These are phyloP conservation scores for Asparagopsis taxiformis DNA, from an alignment of 31 red algal genomes.

Conservation along the genomic window DNA sequence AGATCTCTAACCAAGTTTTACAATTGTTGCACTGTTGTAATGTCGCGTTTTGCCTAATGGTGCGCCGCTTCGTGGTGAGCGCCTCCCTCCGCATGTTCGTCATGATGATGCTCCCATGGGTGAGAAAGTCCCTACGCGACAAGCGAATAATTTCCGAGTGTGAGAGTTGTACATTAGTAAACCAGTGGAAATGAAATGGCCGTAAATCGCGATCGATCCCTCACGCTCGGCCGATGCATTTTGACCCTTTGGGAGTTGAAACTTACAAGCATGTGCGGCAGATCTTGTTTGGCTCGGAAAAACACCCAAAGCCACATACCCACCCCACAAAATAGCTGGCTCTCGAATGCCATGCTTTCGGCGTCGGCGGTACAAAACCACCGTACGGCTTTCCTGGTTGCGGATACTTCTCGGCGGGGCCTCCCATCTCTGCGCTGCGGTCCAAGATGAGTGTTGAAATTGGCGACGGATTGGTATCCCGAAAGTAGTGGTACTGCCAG, in stretches of 20 bases:
- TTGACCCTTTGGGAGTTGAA: not conserved
- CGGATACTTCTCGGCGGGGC: slow-evolving; percentile 20
- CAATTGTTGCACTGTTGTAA: too few species aligned
- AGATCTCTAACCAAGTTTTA: too few species aligned
- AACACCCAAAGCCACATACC: slow-evolving; percentile 78
- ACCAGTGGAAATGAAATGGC: too few species aligned
- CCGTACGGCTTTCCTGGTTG: slow-evolving; percentile 46
- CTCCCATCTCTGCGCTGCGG: slow-evolving; percentile 2
- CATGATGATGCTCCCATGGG: slow-evolving; percentile 59
- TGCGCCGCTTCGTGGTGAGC: slow-evolving; percentile 11
- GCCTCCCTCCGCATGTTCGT: slow-evolving; percentile 3
- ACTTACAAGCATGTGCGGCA: slow-evolving; percentile 84
- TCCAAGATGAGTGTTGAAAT: not conserved
- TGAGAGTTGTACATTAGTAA: too few species aligned
- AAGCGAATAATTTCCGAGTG: too few species aligned
- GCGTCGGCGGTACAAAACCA: slow-evolving; percentile 37
- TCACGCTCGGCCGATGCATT: not conserved
- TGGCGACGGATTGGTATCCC: too few species aligned
- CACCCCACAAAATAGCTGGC: slow-evolving; percentile 45
- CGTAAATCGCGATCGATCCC: too few species aligned
- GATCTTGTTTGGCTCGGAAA: slow-evolving; percentile 66
- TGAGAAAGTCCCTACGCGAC: slow-evolving; percentile 39
- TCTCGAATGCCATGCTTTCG: slow-evolving; percentile 44
- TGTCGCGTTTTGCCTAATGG: too few species aligned
- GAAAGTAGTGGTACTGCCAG: too few species aligned